Percentiles rank a stretch among this genome's conserved stretches.
phyloP scores from a whole-genome alignment of 805 yeast genomes.

The Pichia manshurica region DNA sequence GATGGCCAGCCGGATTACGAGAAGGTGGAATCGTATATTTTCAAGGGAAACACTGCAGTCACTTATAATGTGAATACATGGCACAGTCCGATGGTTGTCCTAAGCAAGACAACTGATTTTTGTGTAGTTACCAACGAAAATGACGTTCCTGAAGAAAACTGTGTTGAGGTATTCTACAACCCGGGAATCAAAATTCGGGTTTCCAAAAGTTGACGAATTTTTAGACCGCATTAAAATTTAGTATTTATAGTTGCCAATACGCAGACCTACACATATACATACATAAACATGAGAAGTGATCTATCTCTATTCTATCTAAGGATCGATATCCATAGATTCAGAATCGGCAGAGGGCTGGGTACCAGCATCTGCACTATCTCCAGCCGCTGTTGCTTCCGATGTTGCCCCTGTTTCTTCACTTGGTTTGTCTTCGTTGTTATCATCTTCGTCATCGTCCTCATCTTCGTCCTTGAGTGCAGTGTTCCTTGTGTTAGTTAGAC shows the following conservation, averaged over 20 bases:
- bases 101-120: slow-evolving; percentile 65
- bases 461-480: slow-evolving; percentile 33
- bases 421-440: slow-evolving; percentile 26
- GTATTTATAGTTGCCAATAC: background rate
- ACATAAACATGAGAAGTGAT: background rate
- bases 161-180: slow-evolving; percentile 69
- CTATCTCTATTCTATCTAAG: background rate
- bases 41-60: slow-evolving; percentile 80
- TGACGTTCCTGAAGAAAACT: slow-evolving; percentile 71
- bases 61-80: slow-evolving; percentile 82
- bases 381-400: slow-evolving; percentile 6
- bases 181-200: slow-evolving; percentile 46
- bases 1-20: slow-evolving; percentile 56
- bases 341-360: slow-evolving; percentile 9
- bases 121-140: slow-evolving; percentile 87
- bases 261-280: background rate
- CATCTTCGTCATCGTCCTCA: slow-evolving; percentile 23
- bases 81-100: slow-evolving; percentile 96
- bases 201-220: slow-evolving; percentile 1
- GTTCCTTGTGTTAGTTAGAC: slow-evolving; percentile 53
- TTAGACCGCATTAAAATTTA: background rate
- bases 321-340: slow-evolving; percentile 14
- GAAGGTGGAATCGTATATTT: slow-evolving; percentile 60
- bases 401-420: slow-evolving; percentile 22
- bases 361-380: no score